Evolutionary conservation across 306 rosid species (phyloP), one percentile per base, ranked within the genome.

Genomic region (Canavalia gladiata): DNA sequence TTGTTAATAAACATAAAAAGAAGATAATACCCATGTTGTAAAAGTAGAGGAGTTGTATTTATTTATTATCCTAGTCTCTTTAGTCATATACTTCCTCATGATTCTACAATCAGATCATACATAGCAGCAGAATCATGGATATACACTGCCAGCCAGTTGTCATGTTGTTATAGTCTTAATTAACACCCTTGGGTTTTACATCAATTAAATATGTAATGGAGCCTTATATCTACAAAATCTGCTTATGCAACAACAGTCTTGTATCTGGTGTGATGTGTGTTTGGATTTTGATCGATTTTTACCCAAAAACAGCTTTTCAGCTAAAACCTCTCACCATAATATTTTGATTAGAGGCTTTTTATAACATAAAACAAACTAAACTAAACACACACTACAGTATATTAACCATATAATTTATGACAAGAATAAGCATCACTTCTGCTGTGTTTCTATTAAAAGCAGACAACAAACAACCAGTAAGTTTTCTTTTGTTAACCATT

Each of bases 371-470:
- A 29, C 10, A 41, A 35, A 39, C 68, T 74, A 54, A 56, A 8
- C 54, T 39, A 56, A 73, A 56, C 54, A 10, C 30, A 6, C 58
- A 69, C 42, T 13, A 33, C 62, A 7, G 39, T 8, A 50, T 70
- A n/a, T 41, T 63, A 42, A 39, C 43, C 56, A 42, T 34, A 51
- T 34, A 29, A 64, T 30, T 37, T 13, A 62, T 13, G 34, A 57
- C 62, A 71, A 79, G 41, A 34, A 50, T 79, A 59, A 72, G 59
- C 72, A 62, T 60, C 71, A 58, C 54, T 49, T 80, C 56, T 2
- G 66, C 28, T 7, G 54, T 50, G 54, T 81, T 72, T 49, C 59
- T 31, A n/a, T 80, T 13, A 11, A 49, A n/a, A 31, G 51, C 75
- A 64, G 5, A 18, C 41, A 9, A 33, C 72, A 67, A 57, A 67